These are phyloP conservation scores for Boletus subluridellus DNA, from an alignment of 1,284 basidiomycete genomes.

Conservation along the genomic window DNA sequence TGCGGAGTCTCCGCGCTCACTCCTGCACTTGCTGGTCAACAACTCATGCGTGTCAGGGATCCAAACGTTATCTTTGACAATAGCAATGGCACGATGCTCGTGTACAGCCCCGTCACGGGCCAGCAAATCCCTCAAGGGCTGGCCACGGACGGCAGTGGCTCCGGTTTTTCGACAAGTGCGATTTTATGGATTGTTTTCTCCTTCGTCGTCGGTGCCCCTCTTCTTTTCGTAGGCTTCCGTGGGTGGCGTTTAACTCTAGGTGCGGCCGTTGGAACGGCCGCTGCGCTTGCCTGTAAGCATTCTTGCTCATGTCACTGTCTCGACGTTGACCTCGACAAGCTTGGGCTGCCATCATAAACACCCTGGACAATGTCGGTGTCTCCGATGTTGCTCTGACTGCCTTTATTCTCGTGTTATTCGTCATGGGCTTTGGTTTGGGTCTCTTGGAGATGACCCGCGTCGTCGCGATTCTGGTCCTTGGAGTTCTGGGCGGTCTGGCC, in stretches of 20 bases:
- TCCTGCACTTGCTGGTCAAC: conserved; percentile 6
- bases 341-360: conserved; percentile 61
- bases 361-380: conserved; percentile 45
- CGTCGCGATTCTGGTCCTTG: conserved; percentile 45
- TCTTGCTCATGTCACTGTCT: not conserved
- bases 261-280: conserved; percentile 48
- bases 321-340: conserved; percentile 35
- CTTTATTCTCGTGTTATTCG: conserved; percentile 48
- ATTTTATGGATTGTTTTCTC: conserved; percentile 57
- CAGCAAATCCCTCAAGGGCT: conserved; percentile 48
- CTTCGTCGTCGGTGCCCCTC: conserved; percentile 49
- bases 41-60: conserved; percentile 23
- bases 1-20: conserved; percentile 9
- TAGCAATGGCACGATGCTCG: conserved; percentile 39
- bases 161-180: conserved; percentile 46
- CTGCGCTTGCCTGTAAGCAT: conserved; percentile 46
- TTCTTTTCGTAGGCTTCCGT: conserved; percentile 54
- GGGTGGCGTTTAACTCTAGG: conserved; percentile 55
- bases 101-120: conserved; percentile 45
- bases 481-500: conserved; percentile 52
- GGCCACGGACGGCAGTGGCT: conserved; percentile 58
- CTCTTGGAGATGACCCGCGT: conserved; percentile 47
- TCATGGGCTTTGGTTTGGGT: conserved; percentile 51
- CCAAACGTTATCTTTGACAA: conserved; percentile 35
- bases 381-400: conserved; percentile 50